Conservation (phyloP, 371 early-diverging fungal species). For the Mortierella sp. region DNA sequence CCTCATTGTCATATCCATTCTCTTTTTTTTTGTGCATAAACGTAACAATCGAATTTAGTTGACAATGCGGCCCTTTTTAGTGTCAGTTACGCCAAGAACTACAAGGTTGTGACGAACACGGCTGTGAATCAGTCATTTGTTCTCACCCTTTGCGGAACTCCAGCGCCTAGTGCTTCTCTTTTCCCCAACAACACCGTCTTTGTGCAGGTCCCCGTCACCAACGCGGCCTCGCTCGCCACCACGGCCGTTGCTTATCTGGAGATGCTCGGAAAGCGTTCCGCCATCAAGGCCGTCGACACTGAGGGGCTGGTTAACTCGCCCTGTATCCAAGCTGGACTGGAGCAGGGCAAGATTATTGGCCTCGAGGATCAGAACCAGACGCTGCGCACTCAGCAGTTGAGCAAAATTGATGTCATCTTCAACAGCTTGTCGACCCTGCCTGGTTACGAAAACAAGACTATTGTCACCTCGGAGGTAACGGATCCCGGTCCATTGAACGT, state of each 20-base stretch:
- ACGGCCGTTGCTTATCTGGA: slow-evolving; percentile 75
- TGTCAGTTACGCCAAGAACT: slow-evolving; percentile 71
- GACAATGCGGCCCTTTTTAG: slow-evolving; percentile 65
- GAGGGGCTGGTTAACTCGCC: slow-evolving; percentile 70
- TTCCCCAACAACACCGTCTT: slow-evolving; percentile 63
- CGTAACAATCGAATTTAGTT: no score
- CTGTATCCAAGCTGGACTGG: slow-evolving; percentile 70
- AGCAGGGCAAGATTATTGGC: slow-evolving; percentile 37
- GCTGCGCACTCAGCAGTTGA: slow-evolving; percentile 56
- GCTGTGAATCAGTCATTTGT: slow-evolving; percentile 32
- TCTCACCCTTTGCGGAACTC: slow-evolving; percentile 80
- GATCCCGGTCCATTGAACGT: slow-evolving; percentile 69
- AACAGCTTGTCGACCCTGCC: slow-evolving; percentile 22
- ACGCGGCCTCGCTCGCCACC: slow-evolving; percentile 70
- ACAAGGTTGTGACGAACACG: slow-evolving; percentile 36
- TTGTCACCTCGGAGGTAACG: slow-evolving; percentile 34
- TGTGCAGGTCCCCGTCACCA: slow-evolving; percentile 68
- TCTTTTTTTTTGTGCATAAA: no score
- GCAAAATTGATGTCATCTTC: slow-evolving; percentile 57
- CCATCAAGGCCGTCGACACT: slow-evolving; percentile 65
- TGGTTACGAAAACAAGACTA: slow-evolving; percentile 54
- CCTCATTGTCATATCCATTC: no score
- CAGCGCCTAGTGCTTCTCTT: slow-evolving; percentile 57
- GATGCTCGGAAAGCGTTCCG: slow-evolving; percentile 73
- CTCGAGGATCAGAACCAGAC: slow-evolving; percentile 59